Percentiles rank a stretch among this genome's conserved stretches.
phyloP scores from a whole-genome alignment of 2,329 filamentous ascomycete species.

The Nemania abortiva region DNA sequence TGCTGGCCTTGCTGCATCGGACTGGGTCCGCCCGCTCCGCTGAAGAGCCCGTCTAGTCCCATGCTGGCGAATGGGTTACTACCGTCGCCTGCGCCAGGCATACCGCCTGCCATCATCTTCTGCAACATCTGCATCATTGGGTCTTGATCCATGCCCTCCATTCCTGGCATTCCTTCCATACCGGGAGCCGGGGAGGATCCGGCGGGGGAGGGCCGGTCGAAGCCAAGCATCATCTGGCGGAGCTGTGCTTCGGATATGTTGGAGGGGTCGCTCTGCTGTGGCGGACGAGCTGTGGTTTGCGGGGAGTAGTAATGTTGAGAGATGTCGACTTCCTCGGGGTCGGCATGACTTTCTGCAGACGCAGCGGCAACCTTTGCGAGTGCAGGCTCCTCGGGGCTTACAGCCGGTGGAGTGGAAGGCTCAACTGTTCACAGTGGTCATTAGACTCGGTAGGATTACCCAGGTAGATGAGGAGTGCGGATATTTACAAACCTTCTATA shows the following conservation, averaged over 20 bases:
- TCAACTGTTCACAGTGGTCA: slow-evolving; percentile 45
- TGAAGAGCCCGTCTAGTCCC: slow-evolving; percentile 46
- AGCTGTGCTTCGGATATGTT: slow-evolving; percentile 69
- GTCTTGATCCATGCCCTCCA: slow-evolving; percentile 60
- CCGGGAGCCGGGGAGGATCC: slow-evolving; percentile 42
- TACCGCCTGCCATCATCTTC: slow-evolving; percentile 67
- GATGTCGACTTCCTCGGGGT: slow-evolving; percentile 83
- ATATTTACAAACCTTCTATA: slow-evolving; percentile 56
- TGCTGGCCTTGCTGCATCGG: slow-evolving; percentile 43
- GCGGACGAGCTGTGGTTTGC: slow-evolving; percentile 56
- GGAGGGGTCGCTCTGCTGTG: slow-evolving; percentile 51
- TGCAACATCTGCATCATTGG: slow-evolving; percentile 80
- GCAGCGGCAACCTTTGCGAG: slow-evolving; percentile 46
- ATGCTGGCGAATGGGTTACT: slow-evolving; percentile 53
- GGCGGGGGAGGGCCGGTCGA: slow-evolving; percentile 57
- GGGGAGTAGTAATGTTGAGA: slow-evolving; percentile 78
- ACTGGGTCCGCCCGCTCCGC: slow-evolving; percentile 54
- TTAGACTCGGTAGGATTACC: slow-evolving; percentile 22
- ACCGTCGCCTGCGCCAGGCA: slow-evolving; percentile 53
- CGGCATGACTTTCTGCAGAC: slow-evolving; percentile 60
- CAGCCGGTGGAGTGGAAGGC: slow-evolving; percentile 50
- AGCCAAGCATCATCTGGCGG: slow-evolving; percentile 73
- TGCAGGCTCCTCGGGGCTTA: slow-evolving; percentile 31
- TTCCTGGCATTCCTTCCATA: slow-evolving; percentile 47
- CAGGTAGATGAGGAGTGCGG: not conserved